Evolutionary conservation across 116 monocot species (phyloP), one percentile per base, ranked within the genome.

Genomic region (Cymodocea nodosa): DNA sequence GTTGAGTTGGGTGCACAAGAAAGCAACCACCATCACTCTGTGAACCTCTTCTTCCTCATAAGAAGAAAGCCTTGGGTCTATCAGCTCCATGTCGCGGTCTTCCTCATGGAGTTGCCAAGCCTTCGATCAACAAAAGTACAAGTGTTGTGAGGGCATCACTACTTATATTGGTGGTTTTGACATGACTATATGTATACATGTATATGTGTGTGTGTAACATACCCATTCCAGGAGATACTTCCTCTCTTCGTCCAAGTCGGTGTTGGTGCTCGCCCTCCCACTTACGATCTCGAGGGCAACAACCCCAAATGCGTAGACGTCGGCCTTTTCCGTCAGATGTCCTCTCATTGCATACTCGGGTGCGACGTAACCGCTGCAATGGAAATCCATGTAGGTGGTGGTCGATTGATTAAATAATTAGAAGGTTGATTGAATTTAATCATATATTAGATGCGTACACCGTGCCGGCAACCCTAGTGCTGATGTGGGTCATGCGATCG

Each of bases 391-490:
- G 14, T 16, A 10, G 30, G 2, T 30, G n/a, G n/a, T 20, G 14
- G 35, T 25, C 0, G n/a, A 50, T 15, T 15, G 18, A 30, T 8
- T 4, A 23, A 30, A 3, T 3, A 3, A 30, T 3, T 30, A 23
- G 0, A 24, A 0, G 23, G 3, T 19, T 11, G 44, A 58, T 6
- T 23, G 2, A 24, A 12, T 30, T 3, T 30, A 30, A 30, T 30
- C 1, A 30, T 30, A n/a, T n/a, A n/a, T n/a, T 3, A 30, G 30
- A 30, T 56, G 15, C 75, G 64, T 76, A 83, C 87, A 83, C 73
- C 71, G 87, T 87, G 13, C 87, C 87, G 18, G 87, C 83, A 75
- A 87, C 78, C 64, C 78, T 80, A n/a, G 87, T 87, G 73, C 74
- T 87, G 17, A 83, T 78, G 51, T 87, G 87, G 44, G 83, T 87